Evolutionary conservation across 1,284 basidiomycete genomes (phyloP).

Genomic region (Psilocybe mexicana): DNA sequence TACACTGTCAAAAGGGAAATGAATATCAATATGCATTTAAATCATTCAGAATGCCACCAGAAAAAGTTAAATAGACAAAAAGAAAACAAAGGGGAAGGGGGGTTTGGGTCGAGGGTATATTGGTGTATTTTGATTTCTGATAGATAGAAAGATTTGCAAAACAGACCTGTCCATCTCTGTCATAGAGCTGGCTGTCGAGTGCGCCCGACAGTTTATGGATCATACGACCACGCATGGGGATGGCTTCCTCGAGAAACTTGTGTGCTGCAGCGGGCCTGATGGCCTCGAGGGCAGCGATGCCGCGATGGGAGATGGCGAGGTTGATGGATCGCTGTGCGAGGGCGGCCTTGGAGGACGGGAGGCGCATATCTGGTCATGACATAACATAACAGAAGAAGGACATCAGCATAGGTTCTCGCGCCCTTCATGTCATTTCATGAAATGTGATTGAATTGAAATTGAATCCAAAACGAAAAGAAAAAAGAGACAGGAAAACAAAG

Average conservation of each 20-base stretch:
- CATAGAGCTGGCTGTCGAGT: constrained; percentile 83
- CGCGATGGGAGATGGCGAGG: constrained; percentile 92
- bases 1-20: constrained; percentile 56
- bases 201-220: constrained; percentile 80
- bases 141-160: background rate
- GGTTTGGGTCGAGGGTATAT: too few relatives aligned
- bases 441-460: background rate
- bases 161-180: constrained; percentile 81
- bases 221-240: constrained; percentile 96
- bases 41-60: constrained; percentile 20
- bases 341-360: constrained; percentile 63
- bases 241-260: constrained; percentile 76
- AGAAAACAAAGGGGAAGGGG: background rate
- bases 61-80: background rate
- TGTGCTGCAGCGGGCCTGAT: constrained; percentile 77
- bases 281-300: constrained; percentile 82
- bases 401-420: background rate
- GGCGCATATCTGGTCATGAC: constrained; percentile 60
- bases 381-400: constrained; percentile 7
- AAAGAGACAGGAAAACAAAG: background rate
- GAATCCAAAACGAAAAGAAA: constrained; percentile 8
- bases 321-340: constrained; percentile 89
- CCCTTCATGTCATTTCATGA: background rate
- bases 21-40: constrained; percentile 19
- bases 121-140: background rate